Conservation (phyloP, 2,329 filamentous ascomycete species). For the Colletotrichum sp. region DNA sequence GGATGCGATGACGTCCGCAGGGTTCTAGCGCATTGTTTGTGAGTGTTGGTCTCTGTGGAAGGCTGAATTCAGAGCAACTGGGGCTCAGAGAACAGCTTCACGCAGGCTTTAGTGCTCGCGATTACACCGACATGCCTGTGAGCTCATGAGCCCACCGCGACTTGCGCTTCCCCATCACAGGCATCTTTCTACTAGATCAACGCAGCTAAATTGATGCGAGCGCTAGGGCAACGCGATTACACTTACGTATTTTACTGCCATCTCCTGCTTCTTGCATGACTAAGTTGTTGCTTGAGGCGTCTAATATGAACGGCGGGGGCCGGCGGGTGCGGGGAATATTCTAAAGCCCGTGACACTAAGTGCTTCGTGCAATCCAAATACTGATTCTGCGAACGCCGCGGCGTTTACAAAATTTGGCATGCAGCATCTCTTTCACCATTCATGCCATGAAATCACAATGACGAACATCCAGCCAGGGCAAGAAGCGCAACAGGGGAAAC, state of each 20-base stretch:
- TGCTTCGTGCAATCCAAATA: background rate
- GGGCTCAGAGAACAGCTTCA: too few relatives aligned
- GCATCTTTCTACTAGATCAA: background rate
- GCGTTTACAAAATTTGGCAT: background rate
- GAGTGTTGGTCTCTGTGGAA: background rate
- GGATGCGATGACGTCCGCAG: too few relatives aligned
- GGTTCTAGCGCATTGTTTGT: too few relatives aligned
- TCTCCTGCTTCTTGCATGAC: background rate
- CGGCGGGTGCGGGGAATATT: background rate
- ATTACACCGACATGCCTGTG: background rate
- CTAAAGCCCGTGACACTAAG: background rate
- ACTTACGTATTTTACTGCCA: background rate
- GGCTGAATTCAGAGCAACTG: too few relatives aligned
- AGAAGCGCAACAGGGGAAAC: background rate
- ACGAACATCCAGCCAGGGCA: background rate
- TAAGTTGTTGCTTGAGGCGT: background rate
- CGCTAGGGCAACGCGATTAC: background rate
- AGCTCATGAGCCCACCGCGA: background rate
- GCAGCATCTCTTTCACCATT: background rate
- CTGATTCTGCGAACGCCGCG: background rate
- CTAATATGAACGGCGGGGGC: background rate
- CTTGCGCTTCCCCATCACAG: background rate
- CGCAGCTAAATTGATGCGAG: background rate
- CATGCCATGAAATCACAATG: background rate
- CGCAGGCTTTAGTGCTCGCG: background rate